Conservation (phyloP, 139 green algal species). For the Coelastrella sp. region DNA sequence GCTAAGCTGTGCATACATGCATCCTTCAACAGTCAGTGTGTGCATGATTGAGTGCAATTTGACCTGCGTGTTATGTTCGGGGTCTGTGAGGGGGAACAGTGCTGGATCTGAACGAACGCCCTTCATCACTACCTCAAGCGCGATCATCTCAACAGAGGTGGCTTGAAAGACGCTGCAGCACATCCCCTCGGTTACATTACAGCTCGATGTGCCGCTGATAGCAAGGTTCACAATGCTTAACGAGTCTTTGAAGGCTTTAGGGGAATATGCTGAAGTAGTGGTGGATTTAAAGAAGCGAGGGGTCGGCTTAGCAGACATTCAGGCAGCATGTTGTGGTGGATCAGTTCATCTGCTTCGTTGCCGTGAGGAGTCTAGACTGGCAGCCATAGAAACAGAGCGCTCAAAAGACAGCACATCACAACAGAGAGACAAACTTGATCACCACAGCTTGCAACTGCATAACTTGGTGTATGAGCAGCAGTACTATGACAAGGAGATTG, state of each 20-base stretch:
- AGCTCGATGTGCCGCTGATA: neutral
- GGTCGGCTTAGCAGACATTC: neutral
- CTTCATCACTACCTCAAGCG: no score
- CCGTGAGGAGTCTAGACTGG: slow-evolving; percentile 16
- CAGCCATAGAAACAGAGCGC: slow-evolving; percentile 10
- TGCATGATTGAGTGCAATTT: no score
- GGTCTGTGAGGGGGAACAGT: no score
- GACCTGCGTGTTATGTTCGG: no score
- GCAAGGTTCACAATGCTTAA: neutral
- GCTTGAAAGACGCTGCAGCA: no score
- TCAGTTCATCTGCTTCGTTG: slow-evolving; percentile 15
- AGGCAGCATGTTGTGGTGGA: slow-evolving; percentile 13
- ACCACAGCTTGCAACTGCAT: slow-evolving; percentile 26
- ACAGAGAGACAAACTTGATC: slow-evolving; percentile 25
- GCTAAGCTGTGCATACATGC: no score
- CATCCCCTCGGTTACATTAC: neutral
- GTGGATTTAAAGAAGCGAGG: neutral
- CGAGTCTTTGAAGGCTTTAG: neutral
- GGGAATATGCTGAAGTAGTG: neutral
- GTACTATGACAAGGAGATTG: slow-evolving; percentile 47
- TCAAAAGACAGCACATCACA: neutral
- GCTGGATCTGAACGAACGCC: no score
- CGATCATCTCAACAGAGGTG: no score
- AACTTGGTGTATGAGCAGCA: slow-evolving; percentile 48
- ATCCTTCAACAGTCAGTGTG: no score